Base-by-base conservation (phyloP, 225 moss, liverwort and hornwort genomes). In the Marchantia polymorpha region DNA sequence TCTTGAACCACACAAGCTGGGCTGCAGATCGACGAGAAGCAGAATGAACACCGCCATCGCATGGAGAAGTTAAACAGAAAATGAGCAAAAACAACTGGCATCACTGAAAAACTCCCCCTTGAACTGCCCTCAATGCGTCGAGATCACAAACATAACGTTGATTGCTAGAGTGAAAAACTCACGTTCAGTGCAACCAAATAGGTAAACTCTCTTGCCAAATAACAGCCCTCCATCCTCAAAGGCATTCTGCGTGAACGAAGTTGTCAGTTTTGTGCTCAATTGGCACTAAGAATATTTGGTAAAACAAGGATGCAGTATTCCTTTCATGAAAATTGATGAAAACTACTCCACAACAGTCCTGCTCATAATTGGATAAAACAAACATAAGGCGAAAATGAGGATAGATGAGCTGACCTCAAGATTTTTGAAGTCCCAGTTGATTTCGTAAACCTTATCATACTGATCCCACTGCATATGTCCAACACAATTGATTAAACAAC, bases 151-250 rank as follows among this genome's bases (percentile, higher is more conserved):
- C 14, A 7, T 19, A 52, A 73, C 22, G 22, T 73, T 58, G 17
- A 2, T 39, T 39, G 39, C 5, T 39, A 39, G 39, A 30, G 27
- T 6, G 7, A 9, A 25, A 46, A 49, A 81, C 91, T 89, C 84
- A 91, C 91, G 96, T 82, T 96, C 96, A 0, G 96, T 96, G 84
- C 96, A 96, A 64, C 96, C 96, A 78, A 96, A 96, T 7, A 96
- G 85, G 58, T 91, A 96, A 10, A 96, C 96, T 30, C 88, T 90
- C 73, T 92, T 81, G 10, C 92, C 96, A 69, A 69, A 84, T 0
- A 96, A 81, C 12, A 89, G 82, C 4, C 91, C 94, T 20, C 89
- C 96, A 68, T 94, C 83, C 22, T 96, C 94, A 61, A 96, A 96
- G 50, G 91, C 94, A 53, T 88, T 84, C 92, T 91, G 84, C 69